phyloP scores from a whole-genome alignment of 2,329 filamentous ascomycete species.

The Verruconis gallopava region DNA sequence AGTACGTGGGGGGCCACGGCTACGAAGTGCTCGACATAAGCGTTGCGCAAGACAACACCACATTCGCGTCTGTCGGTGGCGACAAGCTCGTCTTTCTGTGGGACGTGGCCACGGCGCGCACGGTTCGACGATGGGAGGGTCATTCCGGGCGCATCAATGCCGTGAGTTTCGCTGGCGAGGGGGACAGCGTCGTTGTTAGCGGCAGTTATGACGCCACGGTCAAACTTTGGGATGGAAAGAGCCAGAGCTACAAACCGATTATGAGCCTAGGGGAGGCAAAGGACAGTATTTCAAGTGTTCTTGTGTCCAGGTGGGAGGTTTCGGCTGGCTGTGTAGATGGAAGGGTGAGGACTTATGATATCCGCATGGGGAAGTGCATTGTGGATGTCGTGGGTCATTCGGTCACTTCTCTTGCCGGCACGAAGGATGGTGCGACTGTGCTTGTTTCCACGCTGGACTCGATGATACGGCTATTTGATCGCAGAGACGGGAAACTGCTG shows the following conservation, averaged over 20 bases:
- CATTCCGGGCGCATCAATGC: slow-evolving; percentile 65
- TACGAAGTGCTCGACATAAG: slow-evolving; percentile 79
- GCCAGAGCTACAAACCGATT: slow-evolving; percentile 46
- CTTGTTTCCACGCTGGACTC: slow-evolving; percentile 67
- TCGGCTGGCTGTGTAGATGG: slow-evolving; percentile 75
- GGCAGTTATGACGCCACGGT: slow-evolving; percentile 65
- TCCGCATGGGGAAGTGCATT: slow-evolving; percentile 58
- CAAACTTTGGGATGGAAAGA: slow-evolving; percentile 59
- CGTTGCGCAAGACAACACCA: slow-evolving; percentile 62
- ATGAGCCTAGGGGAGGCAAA: slow-evolving; percentile 61
- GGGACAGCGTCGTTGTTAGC: slow-evolving; percentile 58
- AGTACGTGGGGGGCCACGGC: slow-evolving; percentile 68
- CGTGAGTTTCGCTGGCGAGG: slow-evolving; percentile 65
- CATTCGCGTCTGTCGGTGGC: slow-evolving; percentile 77
- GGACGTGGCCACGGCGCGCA: slow-evolving; percentile 76
- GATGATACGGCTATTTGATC: slow-evolving; percentile 68
- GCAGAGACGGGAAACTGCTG: slow-evolving; percentile 57
- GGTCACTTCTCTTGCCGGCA: slow-evolving; percentile 64
- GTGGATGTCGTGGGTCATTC: slow-evolving; percentile 56
- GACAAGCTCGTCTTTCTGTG: slow-evolving; percentile 87
- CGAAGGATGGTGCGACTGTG: slow-evolving; percentile 59
- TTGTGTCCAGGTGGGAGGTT: slow-evolving; percentile 39
- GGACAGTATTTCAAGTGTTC: slow-evolving; percentile 47
- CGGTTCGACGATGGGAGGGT: slow-evolving; percentile 60
- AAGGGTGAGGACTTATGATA: slow-evolving; percentile 66